phyloP scores from a whole-genome alignment of 768 basidiomycete genomes.

The button mushroom (Agaricus bisporus) region DNA sequence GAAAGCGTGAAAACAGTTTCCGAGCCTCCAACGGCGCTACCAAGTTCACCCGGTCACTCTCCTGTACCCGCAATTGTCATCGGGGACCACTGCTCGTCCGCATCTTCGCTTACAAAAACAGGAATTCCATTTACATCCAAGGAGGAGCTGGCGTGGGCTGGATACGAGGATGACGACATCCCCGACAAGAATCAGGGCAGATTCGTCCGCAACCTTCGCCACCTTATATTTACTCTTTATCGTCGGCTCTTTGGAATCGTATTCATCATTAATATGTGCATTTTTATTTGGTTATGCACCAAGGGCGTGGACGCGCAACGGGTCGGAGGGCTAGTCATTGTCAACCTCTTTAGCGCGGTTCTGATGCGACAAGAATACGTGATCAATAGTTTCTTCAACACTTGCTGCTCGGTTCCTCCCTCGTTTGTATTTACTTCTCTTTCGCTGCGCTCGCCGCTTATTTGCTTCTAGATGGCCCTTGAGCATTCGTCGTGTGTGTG shows the following conservation, averaged over 20 bases:
- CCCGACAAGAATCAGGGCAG: slow-evolving; percentile 47
- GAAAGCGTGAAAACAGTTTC: too few species aligned
- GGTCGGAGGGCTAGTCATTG: slow-evolving; percentile 34
- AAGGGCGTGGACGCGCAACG: slow-evolving; percentile 28
- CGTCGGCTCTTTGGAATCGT: slow-evolving; percentile 54
- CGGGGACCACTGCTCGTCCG: slow-evolving; percentile 10
- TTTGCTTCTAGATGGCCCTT: slow-evolving; percentile 42
- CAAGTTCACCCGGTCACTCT: slow-evolving; percentile 6
- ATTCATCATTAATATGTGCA: slow-evolving; percentile 47
- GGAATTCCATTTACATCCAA: slow-evolving; percentile 24
- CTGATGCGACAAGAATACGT: slow-evolving; percentile 53
- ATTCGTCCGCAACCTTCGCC: slow-evolving; percentile 44
- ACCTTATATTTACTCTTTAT: slow-evolving; percentile 50
- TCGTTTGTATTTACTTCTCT: slow-evolving; percentile 31
- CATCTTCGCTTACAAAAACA: slow-evolving; percentile 17
- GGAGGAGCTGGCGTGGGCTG: slow-evolving; percentile 41
- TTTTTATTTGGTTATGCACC: slow-evolving; percentile 38
- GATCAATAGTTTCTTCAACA: slow-evolving; percentile 50
- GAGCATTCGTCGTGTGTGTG: slow-evolving; percentile 44
- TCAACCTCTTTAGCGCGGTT: slow-evolving; percentile 43
- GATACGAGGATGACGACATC: slow-evolving; percentile 42
- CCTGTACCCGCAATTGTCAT: slow-evolving; percentile 13
- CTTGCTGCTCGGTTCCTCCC: slow-evolving; percentile 41
- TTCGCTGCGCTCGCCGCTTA: slow-evolving; percentile 1
- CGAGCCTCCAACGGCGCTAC: slow-evolving; percentile 11